Evolutionary conservation across 495 filamentous ascomycete genomes (phyloP).

Genomic region (Chaetomium tenue): DNA sequence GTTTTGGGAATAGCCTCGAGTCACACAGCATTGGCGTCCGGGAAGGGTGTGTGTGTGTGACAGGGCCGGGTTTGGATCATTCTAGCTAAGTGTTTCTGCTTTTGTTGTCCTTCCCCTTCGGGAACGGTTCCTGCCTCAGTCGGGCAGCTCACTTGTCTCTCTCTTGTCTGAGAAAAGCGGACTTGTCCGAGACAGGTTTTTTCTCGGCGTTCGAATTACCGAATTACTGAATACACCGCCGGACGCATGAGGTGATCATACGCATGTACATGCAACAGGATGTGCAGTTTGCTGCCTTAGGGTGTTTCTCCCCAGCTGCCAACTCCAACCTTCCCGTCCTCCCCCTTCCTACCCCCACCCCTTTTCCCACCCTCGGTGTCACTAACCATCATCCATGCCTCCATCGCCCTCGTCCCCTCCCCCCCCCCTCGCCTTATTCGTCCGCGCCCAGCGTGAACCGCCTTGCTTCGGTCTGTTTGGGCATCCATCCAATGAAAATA

Average conservation of each 20-base stretch:
- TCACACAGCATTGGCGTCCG: neutral
- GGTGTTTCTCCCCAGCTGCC: too few species aligned
- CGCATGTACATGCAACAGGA: neutral
- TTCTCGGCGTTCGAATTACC: neutral
- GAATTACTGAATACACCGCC: neutral
- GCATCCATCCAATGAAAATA: conserved; percentile 15
- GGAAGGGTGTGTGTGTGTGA: neutral
- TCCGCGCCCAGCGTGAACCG: neutral
- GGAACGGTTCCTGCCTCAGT: neutral
- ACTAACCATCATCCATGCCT: neutral
- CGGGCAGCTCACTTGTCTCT: neutral
- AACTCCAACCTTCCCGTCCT: too few species aligned
- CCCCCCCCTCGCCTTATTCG: neutral
- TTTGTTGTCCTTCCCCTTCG: neutral
- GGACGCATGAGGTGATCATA: neutral
- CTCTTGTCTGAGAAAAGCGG: neutral
- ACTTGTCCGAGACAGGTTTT: conserved; percentile 10
- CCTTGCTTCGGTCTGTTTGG: neutral
- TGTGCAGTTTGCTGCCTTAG: too few species aligned
- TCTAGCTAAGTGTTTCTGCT: neutral
- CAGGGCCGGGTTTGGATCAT: neutral
- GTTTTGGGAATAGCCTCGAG: neutral
- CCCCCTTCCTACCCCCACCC: neutral
- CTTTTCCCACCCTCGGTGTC: neutral
- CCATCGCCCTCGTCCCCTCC: neutral